Evolutionary conservation across 163 green algal species (phyloP).

Genomic region (Smithsoniella earleae): DNA sequence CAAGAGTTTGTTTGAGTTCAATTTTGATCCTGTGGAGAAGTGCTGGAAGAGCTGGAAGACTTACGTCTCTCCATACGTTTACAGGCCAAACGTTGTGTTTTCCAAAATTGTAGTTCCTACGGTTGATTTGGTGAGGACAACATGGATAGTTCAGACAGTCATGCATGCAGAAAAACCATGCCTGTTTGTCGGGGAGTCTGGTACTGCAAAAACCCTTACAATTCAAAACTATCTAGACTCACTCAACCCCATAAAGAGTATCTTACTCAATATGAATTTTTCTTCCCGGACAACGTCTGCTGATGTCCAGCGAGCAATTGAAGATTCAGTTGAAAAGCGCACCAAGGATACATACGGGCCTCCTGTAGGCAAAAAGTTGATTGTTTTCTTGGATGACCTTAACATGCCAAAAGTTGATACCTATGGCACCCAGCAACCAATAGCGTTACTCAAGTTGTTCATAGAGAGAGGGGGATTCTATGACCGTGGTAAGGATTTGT

Average conservation of each 20-base stretch:
- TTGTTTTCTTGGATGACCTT: conserved; percentile 74
- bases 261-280: conserved; percentile 71
- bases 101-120: conserved; percentile 72
- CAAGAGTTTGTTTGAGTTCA: conserved; percentile 74
- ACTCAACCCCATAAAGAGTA: conserved; percentile 46
- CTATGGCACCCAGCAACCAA: conserved; percentile 78
- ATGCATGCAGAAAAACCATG: conserved; percentile 47
- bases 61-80: conserved; percentile 47
- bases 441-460: conserved; percentile 74
- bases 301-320: conserved; percentile 61
- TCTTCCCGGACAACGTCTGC: conserved; percentile 36
- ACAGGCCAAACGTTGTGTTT: conserved; percentile 53
- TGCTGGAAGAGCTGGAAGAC: conserved; percentile 58
- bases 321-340: conserved; percentile 68
- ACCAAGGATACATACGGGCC: conserved; percentile 78
- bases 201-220: conserved; percentile 74
- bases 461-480: conserved; percentile 71
- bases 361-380: conserved; percentile 63
- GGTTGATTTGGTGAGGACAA: conserved; percentile 59
- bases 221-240: conserved; percentile 57
- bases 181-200: conserved; percentile 68
- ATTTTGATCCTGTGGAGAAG: conserved; percentile 52
- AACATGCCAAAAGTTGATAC: conserved; percentile 72
- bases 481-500: conserved; percentile 72
- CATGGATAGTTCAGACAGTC: conserved; percentile 58